Conservation (phyloP, 2,329 filamentous ascomycete species). For the Epichloe hybrida region DNA sequence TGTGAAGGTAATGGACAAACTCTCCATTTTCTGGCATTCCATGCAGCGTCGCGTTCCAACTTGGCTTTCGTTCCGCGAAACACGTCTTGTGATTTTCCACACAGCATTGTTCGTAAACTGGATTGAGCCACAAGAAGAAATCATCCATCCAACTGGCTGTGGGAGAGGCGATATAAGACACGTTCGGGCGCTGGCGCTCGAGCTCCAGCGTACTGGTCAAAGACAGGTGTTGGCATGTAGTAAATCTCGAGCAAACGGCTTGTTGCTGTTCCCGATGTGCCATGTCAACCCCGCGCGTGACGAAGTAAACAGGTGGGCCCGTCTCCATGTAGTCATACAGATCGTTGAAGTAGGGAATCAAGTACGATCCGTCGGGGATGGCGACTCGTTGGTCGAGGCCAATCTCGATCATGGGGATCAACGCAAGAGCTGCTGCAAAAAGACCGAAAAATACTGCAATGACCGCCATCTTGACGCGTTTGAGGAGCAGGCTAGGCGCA, state of each 20-base stretch:
- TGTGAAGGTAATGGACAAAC: slow-evolving; percentile 72
- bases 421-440: slow-evolving; percentile 70
- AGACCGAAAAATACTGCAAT: slow-evolving; percentile 74
- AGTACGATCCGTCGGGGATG: slow-evolving; percentile 83
- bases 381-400: slow-evolving; percentile 92
- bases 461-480: slow-evolving; percentile 64
- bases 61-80: slow-evolving; percentile 61
- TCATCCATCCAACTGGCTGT: slow-evolving; percentile 96
- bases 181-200: slow-evolving; percentile 76
- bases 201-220: slow-evolving; percentile 85
- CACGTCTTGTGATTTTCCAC: slow-evolving; percentile 59
- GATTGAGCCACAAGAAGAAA: slow-evolving; percentile 94
- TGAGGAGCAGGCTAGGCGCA: slow-evolving; percentile 67
- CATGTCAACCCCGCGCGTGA: slow-evolving; percentile 67
- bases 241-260: slow-evolving; percentile 81
- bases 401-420: slow-evolving; percentile 73
- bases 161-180: slow-evolving; percentile 78
- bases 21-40: slow-evolving; percentile 93
- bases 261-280: slow-evolving; percentile 66
- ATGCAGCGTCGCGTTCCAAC: slow-evolving; percentile 78
- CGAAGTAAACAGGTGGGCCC: slow-evolving; percentile 92
- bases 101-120: slow-evolving; percentile 58
- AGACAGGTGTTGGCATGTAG: slow-evolving; percentile 72
- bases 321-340: slow-evolving; percentile 83
- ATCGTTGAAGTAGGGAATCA: slow-evolving; percentile 95